Evolutionary conservation across 805 yeast species (phyloP).

Genomic region (Isabelozyma pseudorhagii): DNA sequence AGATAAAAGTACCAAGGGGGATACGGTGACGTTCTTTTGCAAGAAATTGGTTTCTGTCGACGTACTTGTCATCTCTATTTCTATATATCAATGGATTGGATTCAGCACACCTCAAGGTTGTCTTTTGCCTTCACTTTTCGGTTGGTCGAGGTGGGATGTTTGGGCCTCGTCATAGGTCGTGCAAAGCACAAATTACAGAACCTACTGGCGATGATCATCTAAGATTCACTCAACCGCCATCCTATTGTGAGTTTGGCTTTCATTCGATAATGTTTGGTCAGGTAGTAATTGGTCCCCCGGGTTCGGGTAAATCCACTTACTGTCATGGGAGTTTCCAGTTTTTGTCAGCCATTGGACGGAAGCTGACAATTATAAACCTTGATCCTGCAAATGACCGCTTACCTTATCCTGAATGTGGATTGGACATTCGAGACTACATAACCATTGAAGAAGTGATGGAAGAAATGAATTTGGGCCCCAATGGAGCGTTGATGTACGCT

Average conservation of each 20-base stretch:
- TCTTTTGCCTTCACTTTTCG: not conserved
- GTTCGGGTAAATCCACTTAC: constrained; percentile 94
- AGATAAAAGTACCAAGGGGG: constrained; percentile 90
- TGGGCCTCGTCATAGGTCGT: not conserved
- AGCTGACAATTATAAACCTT: constrained; percentile 76
- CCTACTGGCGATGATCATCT: not conserved
- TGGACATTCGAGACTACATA: constrained; percentile 76
- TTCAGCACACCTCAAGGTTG: not conserved
- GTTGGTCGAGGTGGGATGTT: not conserved
- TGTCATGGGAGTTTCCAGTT: constrained; percentile 92
- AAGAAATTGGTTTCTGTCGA: constrained; percentile 38
- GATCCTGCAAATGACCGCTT: constrained; percentile 86
- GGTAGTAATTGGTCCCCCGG: constrained; percentile 96
- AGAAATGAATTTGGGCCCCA: constrained; percentile 71
- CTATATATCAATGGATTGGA: not conserved
- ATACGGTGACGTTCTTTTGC: constrained; percentile 73
- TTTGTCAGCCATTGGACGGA: constrained; percentile 89
- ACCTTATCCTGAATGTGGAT: constrained; percentile 62
- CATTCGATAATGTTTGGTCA: constrained; percentile 62
- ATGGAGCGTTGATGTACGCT: constrained; percentile 90
- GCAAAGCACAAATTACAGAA: not conserved
- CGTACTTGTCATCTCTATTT: constrained; percentile 2
- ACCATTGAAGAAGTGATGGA: constrained; percentile 78
- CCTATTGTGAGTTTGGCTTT: not conserved
- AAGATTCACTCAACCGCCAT: not conserved